Evolutionary conservation across 2,329 filamentous ascomycete genomes (phyloP).

Genomic region (Colletotrichum lini): DNA sequence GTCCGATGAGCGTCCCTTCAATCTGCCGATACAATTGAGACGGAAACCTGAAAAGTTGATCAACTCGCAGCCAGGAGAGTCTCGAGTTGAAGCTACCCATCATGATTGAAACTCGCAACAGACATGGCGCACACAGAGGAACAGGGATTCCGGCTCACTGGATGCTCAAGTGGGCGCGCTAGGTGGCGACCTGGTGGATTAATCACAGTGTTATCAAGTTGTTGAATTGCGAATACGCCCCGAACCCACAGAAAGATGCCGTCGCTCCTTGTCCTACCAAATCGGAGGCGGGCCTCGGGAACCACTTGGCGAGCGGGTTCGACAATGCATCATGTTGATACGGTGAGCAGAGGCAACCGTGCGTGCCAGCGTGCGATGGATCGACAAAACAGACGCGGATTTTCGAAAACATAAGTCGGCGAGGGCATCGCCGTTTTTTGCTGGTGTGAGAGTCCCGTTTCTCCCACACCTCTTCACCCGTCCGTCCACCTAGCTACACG

Average conservation of each 20-base stretch:
- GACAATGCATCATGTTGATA: constrained; percentile 17
- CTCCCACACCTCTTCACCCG: neutral
- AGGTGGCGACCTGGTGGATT: neutral
- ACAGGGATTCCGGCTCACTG: neutral
- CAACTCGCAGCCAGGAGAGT: neutral
- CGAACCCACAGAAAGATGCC: constrained; percentile 3
- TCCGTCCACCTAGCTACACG: neutral
- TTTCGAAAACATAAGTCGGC: neutral
- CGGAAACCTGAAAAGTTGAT: neutral
- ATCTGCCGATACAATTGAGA: too few species aligned
- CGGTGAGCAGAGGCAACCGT: constrained; percentile 9
- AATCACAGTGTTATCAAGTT: constrained; percentile 8
- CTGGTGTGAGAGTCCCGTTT: neutral
- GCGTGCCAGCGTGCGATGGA: neutral
- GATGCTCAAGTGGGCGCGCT: neutral
- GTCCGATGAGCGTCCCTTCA: neutral
- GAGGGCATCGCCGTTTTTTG: neutral
- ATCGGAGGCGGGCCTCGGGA: constrained; percentile 2
- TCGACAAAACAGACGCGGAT: constrained; percentile 2
- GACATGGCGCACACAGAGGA: neutral
- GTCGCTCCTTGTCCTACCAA: constrained; percentile 6
- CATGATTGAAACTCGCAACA: neutral
- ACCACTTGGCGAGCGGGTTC: constrained; percentile 15
- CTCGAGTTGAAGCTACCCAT: neutral
- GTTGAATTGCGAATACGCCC: neutral